Percentiles rank a stretch among this genome's conserved stretches.
These are phyloP conservation scores for Penicillium sp. DNA, from an alignment of 2,329 filamentous ascomycete genomes.

Conservation along the genomic window DNA sequence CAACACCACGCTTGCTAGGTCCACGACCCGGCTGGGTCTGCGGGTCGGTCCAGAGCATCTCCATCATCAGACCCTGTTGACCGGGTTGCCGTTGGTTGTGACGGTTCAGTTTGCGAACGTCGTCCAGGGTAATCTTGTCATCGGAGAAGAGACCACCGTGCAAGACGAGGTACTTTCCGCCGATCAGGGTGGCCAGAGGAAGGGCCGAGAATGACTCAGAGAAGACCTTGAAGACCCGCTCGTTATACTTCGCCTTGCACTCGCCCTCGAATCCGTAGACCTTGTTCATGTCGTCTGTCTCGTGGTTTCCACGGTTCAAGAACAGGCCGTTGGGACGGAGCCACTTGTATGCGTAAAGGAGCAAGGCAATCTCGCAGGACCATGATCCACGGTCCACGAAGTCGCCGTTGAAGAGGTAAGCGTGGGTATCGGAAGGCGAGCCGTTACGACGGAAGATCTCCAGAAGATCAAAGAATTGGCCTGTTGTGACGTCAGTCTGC, in stretches of 20 bases:
- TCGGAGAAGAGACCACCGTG: constrained; percentile 95
- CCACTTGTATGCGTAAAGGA: constrained; percentile 97
- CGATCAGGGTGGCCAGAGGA: constrained; percentile 87
- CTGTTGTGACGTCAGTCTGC: constrained; percentile 45
- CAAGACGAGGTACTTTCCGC: constrained; percentile 85
- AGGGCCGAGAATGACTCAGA: constrained; percentile 96
- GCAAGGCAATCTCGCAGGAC: constrained; percentile 93
- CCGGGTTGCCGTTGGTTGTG: constrained; percentile 91
- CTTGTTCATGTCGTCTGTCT: constrained; percentile 99
- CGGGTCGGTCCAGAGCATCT: constrained; percentile 99
- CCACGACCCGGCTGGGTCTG: constrained; percentile 82
- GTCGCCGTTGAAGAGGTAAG: constrained; percentile 97
- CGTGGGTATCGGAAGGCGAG: constrained; percentile 78
- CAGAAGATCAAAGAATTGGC: constrained; percentile 96
- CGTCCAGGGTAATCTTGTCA: constrained; percentile 86
- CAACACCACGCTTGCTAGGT: constrained; percentile 94
- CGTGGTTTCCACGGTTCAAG: constrained; percentile 96
- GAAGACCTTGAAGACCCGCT: constrained; percentile 93
- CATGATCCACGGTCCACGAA: constrained; percentile 97
- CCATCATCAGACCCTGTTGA: constrained; percentile 97
- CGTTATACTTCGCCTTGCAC: constrained; percentile 97
- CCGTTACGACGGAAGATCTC: constrained; percentile 94
- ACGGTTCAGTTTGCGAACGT: constrained; percentile 88
- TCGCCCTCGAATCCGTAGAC: constrained; percentile 98
- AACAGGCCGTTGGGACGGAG: constrained; percentile 84